phyloP scores from a whole-genome alignment of 441 rosid genomes.

The Geranium incanum region DNA sequence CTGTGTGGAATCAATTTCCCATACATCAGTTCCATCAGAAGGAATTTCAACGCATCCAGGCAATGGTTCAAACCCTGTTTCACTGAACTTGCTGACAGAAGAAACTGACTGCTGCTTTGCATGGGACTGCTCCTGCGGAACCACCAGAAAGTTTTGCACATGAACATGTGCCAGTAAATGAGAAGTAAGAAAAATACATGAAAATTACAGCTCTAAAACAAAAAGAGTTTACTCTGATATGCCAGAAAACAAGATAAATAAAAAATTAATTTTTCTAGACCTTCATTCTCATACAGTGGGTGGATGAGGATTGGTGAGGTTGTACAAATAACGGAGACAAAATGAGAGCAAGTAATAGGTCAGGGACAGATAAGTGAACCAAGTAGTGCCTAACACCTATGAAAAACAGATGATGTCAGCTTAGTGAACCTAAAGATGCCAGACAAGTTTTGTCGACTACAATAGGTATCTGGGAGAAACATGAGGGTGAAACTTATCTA shows the following conservation, averaged over 20 bases:
- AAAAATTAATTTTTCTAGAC: not conserved
- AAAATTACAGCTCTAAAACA: not conserved
- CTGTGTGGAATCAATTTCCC: conserved; percentile 81
- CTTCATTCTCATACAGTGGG: not conserved
- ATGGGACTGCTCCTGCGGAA: conserved; percentile 52
- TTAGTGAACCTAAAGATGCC: not conserved
- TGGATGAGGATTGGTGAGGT: conserved; percentile 1
- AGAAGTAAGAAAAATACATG: not conserved
- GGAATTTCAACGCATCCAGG: conserved; percentile 75
- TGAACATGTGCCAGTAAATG: conserved; percentile 8
- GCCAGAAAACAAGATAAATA: not conserved
- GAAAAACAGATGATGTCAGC: not conserved
- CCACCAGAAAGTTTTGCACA: conserved; percentile 26
- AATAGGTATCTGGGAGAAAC: not conserved
- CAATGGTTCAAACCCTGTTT: conserved; percentile 34
- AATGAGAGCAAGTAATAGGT: not conserved
- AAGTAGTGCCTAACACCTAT: not conserved
- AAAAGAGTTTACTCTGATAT: not conserved
- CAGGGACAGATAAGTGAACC: not conserved
- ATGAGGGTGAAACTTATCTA: not conserved
- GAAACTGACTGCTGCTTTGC: conserved; percentile 40
- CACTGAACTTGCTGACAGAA: conserved; percentile 34
- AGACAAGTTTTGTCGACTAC: not conserved
- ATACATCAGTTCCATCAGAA: conserved; percentile 84
- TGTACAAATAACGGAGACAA: not conserved